A percentile compares a stretch with the other conserved stretches of the same genome.
phyloP scores from a whole-genome alignment of 208 protist species.

The Trichomonas vaginalis region DNA sequence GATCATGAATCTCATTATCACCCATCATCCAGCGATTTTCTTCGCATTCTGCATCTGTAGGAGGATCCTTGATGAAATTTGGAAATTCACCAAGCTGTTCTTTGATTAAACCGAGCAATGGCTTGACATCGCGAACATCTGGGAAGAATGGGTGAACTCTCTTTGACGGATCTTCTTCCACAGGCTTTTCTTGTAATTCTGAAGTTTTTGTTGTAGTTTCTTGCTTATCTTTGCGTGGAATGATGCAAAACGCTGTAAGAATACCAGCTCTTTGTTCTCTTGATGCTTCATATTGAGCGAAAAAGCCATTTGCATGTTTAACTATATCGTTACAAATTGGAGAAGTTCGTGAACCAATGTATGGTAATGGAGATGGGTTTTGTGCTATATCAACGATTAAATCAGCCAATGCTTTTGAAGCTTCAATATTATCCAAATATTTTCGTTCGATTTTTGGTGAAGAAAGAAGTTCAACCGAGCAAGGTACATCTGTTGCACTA shows the following conservation, averaged over 20 bases:
- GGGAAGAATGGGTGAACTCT: conserved; percentile 7
- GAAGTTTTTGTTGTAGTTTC: background rate
- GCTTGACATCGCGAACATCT: background rate
- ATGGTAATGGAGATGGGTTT: background rate
- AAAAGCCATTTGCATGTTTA: conserved; percentile 5
- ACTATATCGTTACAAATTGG: background rate
- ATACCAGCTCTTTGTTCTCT: background rate
- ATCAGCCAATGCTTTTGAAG: background rate
- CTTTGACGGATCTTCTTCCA: background rate
- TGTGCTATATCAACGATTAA: background rate
- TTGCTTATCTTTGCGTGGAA: background rate
- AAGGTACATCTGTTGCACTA: background rate
- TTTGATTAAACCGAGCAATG: background rate
- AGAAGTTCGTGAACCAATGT: background rate
- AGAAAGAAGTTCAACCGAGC: background rate
- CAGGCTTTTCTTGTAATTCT: background rate
- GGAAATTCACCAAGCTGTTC: conserved; percentile 14
- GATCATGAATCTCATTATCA: background rate
- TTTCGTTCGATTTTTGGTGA: background rate
- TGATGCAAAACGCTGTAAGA: background rate
- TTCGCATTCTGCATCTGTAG: background rate
- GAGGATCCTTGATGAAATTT: background rate
- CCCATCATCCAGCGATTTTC: background rate
- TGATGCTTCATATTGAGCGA: background rate
- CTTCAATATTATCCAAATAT: background rate